Evolutionary conservation across 331 rosid species (phyloP).

Genomic region (Cydonia oblonga): DNA sequence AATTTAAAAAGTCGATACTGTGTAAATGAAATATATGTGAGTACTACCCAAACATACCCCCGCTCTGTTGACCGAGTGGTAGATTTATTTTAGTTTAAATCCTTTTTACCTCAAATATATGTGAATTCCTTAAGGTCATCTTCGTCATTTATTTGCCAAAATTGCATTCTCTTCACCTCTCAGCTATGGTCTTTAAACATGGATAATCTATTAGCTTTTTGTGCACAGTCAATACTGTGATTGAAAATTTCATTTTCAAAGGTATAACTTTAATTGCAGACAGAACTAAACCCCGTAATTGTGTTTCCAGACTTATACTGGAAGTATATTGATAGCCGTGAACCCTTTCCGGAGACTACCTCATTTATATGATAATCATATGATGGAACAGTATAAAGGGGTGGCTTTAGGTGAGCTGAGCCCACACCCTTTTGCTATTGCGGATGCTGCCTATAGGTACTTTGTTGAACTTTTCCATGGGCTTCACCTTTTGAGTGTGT

Average conservation of each 20-base stretch:
- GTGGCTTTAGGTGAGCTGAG: conserved; percentile 43
- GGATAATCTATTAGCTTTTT: background rate
- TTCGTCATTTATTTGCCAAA: background rate
- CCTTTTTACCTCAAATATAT: background rate
- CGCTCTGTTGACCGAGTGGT: background rate
- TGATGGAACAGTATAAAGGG: conserved; percentile 46
- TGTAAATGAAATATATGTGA: conserved; percentile 72
- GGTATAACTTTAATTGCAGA: background rate
- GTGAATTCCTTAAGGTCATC: background rate
- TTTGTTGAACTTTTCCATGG: background rate
- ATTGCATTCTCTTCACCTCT: background rate
- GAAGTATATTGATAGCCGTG: conserved; percentile 49
- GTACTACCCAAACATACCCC: background rate
- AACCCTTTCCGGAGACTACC: conserved; percentile 53
- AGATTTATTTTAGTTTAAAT: background rate
- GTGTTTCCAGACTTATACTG: conserved; percentile 50
- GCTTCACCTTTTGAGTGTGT: background rate
- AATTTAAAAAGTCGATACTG: conserved; percentile 61
- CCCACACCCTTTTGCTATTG: conserved; percentile 63
- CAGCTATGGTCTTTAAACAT: background rate
- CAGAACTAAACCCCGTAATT: conserved; percentile 5
- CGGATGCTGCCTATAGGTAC: conserved; percentile 56
- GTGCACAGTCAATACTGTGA: background rate
- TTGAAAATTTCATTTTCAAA: background rate
- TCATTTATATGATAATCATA: conserved; percentile 41